A percentile compares a stretch with the other conserved stretches of the same genome.
Conservation (phyloP, 2,329 filamentous ascomycete species). For the Cladophialophora immunda region DNA sequence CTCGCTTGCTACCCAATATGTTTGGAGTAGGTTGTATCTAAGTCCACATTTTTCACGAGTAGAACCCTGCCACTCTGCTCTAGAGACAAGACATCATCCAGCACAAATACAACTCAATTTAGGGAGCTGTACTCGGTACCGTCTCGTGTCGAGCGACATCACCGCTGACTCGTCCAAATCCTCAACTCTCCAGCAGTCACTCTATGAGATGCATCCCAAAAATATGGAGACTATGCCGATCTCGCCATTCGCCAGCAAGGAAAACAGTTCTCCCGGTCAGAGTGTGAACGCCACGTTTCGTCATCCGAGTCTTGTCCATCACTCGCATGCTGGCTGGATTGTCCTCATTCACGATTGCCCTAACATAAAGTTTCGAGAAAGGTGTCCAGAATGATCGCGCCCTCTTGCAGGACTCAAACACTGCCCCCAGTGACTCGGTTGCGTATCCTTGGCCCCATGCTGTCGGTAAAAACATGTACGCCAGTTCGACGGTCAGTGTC, state of each 20-base stretch:
- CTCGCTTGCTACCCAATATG: too few relatives aligned
- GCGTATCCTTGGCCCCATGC: constrained; percentile 42
- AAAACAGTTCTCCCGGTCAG: constrained; percentile 41
- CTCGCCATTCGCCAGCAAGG: constrained; percentile 43
- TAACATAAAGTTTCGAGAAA: constrained; percentile 44
- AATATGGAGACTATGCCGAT: constrained; percentile 41
- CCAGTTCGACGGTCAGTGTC: constrained; percentile 40
- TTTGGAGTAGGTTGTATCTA: too few relatives aligned
- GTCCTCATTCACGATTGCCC: constrained; percentile 45
- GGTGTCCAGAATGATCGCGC: constrained; percentile 40
- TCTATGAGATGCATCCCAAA: constrained; percentile 41
- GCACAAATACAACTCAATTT: too few relatives aligned
- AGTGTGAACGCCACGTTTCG: constrained; percentile 41
- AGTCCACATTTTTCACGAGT: too few relatives aligned
- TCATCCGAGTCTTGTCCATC: constrained; percentile 45
- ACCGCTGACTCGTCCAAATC: too few relatives aligned
- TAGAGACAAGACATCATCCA: too few relatives aligned
- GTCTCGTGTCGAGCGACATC: too few relatives aligned
- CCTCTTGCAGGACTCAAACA: constrained; percentile 41
- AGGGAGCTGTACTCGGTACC: too few relatives aligned
- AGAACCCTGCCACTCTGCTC: too few relatives aligned
- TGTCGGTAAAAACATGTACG: constrained; percentile 37
- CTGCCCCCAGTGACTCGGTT: constrained; percentile 40
- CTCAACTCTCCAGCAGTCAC: not conserved
- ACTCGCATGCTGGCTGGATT: constrained; percentile 46